Base-by-base conservation (phyloP, 2,329 filamentous ascomycete species). In the Ophiostoma tasmaniense region DNA sequence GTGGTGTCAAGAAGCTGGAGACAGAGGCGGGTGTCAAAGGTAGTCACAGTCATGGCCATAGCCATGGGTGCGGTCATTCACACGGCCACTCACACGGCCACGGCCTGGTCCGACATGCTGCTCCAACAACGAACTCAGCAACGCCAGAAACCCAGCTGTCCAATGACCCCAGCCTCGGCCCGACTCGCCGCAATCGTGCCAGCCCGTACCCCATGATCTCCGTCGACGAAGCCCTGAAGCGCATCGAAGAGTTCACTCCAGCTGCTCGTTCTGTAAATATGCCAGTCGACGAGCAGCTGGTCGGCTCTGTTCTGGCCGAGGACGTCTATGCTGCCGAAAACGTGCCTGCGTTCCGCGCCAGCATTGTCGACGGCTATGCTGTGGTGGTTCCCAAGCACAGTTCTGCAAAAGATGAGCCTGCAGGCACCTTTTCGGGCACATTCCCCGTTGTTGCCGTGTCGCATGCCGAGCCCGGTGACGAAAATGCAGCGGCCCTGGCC, bases 291-390 rank as follows among this genome's bases (percentile, higher is more conserved):
- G 82, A 84, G 42, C 79, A 80, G 1, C 80, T 98, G 0, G 85
- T 94, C 0, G 92, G 92, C 8, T 87, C 85, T 10, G 89, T 98
- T 0, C 81, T 99, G 1, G 93, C 94, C 0, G 88, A 93, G 76
- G 90, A 96, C 73, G 89, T 99, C 30, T 85, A 82, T 52, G 92
- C 95, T 0, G 80, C 80, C 3, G 94, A 97, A 76, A 87, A 90
- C 8, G 95, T 99, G 0, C 95, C 95, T 0, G 95, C 94, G 0
- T 99, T 96, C 79, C 84, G 93, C 70, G 95, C 95, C 22, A 98
- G 94, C 76, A 98, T 97, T 55, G 95, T 99, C 0, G 95, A 99
- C 77, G 95, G 95, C 0, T 99, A 99, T 76, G 95, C 95, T 2
- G 86, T 96, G 0, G 87, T 93, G 50, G 89, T 87, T 28, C 14